These are phyloP conservation scores for Blastomyces parvus DNA, from an alignment of 2,329 filamentous ascomycete species.

Conservation along the genomic window DNA sequence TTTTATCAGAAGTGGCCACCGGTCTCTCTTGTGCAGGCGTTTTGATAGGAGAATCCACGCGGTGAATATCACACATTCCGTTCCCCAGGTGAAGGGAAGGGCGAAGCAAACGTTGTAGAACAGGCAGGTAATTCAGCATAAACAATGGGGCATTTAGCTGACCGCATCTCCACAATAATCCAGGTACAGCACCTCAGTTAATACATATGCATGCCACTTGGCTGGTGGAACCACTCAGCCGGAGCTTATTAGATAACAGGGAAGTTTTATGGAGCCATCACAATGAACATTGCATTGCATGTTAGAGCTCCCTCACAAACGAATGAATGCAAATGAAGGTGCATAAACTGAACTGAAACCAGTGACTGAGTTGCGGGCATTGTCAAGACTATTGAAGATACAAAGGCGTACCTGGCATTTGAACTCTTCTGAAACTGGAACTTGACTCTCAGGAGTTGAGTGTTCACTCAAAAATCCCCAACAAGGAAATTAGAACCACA, in stretches of 20 bases:
- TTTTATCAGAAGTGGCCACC: background rate
- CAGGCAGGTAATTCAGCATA: background rate
- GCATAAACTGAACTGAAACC: background rate
- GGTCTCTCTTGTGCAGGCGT: background rate
- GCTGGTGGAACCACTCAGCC: background rate
- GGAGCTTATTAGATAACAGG: background rate
- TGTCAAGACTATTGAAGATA: background rate
- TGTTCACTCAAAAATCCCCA: too few species aligned
- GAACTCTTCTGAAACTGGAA: too few species aligned
- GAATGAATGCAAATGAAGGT: background rate
- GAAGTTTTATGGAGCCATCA: background rate
- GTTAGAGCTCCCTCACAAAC: background rate
- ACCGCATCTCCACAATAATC: background rate
- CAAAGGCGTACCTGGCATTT: too few species aligned
- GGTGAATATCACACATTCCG: background rate
- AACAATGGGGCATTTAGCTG: background rate
- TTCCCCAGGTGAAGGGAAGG: background rate
- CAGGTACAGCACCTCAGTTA: background rate
- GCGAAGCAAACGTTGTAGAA: background rate
- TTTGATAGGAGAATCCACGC: background rate
- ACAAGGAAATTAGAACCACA: too few species aligned
- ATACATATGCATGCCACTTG: constrained; percentile 3
- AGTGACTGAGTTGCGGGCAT: background rate
- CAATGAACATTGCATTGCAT: background rate
- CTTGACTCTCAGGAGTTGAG: too few species aligned